These are phyloP conservation scores for Glycyrrhiza uralensis DNA, from an alignment of 306 rosid species.

Conservation along the genomic window DNA sequence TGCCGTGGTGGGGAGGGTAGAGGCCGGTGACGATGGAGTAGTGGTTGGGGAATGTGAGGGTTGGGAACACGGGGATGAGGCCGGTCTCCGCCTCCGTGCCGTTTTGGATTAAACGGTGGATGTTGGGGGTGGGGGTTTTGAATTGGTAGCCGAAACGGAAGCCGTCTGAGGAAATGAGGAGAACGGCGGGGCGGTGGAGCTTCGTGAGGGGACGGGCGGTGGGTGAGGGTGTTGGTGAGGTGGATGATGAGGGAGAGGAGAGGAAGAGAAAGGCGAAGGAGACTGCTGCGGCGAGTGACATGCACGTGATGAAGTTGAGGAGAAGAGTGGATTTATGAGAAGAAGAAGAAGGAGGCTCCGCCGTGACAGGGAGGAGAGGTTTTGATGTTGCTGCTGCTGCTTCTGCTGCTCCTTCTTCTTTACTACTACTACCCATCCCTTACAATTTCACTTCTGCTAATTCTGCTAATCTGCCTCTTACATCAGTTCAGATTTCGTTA, in stretches of 20 bases:
- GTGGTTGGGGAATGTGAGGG: constrained; percentile 88
- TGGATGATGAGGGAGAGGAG: constrained; percentile 1
- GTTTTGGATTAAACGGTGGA: constrained; percentile 55
- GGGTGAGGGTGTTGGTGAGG: neutral
- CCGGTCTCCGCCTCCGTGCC: constrained; percentile 82
- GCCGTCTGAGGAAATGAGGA: constrained; percentile 83
- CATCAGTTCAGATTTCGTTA: too few relatives aligned
- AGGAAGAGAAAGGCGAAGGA: constrained; percentile 53
- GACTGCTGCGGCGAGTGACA: constrained; percentile 48
- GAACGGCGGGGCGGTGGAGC: constrained; percentile 55
- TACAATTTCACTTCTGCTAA: too few relatives aligned
- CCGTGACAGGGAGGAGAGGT: constrained; percentile 33
- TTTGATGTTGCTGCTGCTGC: neutral
- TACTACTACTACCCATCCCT: neutral
- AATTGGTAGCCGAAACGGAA: constrained; percentile 94
- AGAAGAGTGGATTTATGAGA: constrained; percentile 32
- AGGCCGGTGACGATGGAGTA: constrained; percentile 95
- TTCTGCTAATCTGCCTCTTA: too few relatives aligned
- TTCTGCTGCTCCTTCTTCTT: neutral
- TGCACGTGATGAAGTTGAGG: constrained; percentile 38
- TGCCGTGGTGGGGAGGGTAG: constrained; percentile 83
- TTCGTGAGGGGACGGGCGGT: constrained; percentile 53
- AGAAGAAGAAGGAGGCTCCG: constrained; percentile 16
- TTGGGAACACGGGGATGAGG: constrained; percentile 75
- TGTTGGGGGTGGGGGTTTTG: constrained; percentile 65